phyloP scores from a whole-genome alignment of 1,284 basidiomycete genomes.

The Sporisorium iseilematis-ciliati region DNA sequence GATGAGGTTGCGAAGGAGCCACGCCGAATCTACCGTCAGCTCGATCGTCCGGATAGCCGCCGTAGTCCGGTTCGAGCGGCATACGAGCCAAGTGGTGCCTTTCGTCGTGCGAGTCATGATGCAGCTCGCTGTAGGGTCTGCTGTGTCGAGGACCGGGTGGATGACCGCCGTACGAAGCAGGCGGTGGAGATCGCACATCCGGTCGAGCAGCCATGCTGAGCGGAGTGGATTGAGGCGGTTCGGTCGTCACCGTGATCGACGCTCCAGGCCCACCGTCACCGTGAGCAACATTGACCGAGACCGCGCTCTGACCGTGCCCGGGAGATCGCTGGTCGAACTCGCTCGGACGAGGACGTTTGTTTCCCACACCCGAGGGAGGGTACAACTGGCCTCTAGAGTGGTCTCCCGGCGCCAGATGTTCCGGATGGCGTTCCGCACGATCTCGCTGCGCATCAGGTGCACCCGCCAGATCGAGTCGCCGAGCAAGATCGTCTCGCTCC shows the following conservation, averaged over 20 bases:
- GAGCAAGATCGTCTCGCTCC: slow-evolving; percentile 47
- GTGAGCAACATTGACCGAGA: slow-evolving; percentile 35
- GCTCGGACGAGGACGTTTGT: slow-evolving; percentile 29
- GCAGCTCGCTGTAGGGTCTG: slow-evolving; percentile 24
- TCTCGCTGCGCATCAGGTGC: slow-evolving; percentile 22
- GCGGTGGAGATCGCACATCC: slow-evolving; percentile 26
- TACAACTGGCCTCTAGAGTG: slow-evolving; percentile 11
- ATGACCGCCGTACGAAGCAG: slow-evolving; percentile 17
- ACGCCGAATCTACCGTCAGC: slow-evolving; percentile 27
- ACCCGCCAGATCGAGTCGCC: slow-evolving; percentile 45
- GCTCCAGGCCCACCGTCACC: slow-evolving; percentile 37
- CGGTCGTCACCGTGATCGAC: slow-evolving; percentile 28
- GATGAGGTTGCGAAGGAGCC: slow-evolving; percentile 21
- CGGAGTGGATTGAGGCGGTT: slow-evolving; percentile 13
- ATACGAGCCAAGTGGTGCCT: slow-evolving; percentile 19
- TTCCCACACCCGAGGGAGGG: neutral
- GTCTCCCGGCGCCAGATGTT: slow-evolving; percentile 10
- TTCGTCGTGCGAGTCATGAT: slow-evolving; percentile 24
- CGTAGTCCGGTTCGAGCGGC: slow-evolving; percentile 28
- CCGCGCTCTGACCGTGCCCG: slow-evolving; percentile 4
- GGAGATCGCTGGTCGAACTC: slow-evolving; percentile 26
- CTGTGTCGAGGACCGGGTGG: slow-evolving; percentile 23
- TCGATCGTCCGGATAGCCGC: slow-evolving; percentile 22
- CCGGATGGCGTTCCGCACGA: slow-evolving; percentile 20
- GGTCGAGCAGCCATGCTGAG: slow-evolving; percentile 22